phyloP scores from a whole-genome alignment of 305 asterid species.

The Rubia peregrina region DNA sequence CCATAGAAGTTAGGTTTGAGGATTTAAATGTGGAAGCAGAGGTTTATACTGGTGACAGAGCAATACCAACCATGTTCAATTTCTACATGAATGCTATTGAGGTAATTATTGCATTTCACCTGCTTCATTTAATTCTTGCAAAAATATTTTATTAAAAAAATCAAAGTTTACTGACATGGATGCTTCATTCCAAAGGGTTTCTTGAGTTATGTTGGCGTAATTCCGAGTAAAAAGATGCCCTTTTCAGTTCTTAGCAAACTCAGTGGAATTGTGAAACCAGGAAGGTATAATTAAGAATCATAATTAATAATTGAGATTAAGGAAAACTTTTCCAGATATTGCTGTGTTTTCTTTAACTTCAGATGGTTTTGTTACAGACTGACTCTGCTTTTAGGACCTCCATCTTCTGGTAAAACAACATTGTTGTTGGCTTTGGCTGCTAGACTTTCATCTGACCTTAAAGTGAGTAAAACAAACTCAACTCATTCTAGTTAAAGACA shows the following conservation, averaged over 20 bases:
- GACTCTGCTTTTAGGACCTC: slow-evolving; percentile 32
- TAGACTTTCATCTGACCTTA: slow-evolving; percentile 20
- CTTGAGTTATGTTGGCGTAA: slow-evolving; percentile 14
- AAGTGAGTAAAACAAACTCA: slow-evolving; percentile 3
- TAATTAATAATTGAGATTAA: neutral
- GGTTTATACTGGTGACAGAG: slow-evolving; percentile 21
- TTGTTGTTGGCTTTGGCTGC: slow-evolving; percentile 28
- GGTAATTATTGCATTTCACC: neutral
- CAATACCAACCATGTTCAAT: slow-evolving; percentile 21
- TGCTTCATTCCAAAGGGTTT: slow-evolving; percentile 10
- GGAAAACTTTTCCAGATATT: neutral
- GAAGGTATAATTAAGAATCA: slow-evolving; percentile 15
- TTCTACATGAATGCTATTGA: slow-evolving; percentile 16
- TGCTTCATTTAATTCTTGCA: neutral
- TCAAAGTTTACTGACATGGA: neutral
- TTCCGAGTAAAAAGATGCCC: slow-evolving; percentile 16
- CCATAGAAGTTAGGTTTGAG: slow-evolving; percentile 20
- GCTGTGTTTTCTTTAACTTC: neutral
- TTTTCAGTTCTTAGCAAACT: slow-evolving; percentile 20
- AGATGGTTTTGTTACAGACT: slow-evolving; percentile 19
- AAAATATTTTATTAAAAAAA: neutral
- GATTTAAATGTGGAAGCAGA: slow-evolving; percentile 25
- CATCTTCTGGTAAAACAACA: slow-evolving; percentile 31
- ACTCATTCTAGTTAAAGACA: neutral
- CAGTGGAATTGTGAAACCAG: slow-evolving; percentile 26